Evolutionary conservation across 2,329 filamentous ascomycete genomes (phyloP).

Genomic region (Scorias spongiosa): DNA sequence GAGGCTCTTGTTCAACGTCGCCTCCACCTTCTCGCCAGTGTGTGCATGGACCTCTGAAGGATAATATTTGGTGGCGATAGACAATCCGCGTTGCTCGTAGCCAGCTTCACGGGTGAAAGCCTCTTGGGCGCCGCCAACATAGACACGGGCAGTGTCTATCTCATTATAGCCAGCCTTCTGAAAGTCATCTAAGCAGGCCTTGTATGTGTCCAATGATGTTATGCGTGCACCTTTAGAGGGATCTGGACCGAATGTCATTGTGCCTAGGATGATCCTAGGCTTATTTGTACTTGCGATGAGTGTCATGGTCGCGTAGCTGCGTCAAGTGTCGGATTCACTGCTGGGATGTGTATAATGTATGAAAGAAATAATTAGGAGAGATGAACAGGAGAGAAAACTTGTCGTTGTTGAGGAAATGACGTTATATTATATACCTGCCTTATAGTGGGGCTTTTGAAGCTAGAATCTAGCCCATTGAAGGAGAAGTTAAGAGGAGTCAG

Average conservation of each 20-base stretch:
- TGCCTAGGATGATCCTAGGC: conserved; percentile 53
- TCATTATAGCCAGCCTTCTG: conserved; percentile 71
- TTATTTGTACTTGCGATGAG: conserved; percentile 32
- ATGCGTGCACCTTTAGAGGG: conserved; percentile 48
- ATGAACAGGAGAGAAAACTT: no score
- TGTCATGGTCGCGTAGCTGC: conserved; percentile 17
- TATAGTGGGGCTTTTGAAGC: no score
- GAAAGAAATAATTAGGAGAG: no score
- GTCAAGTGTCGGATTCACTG: no score
- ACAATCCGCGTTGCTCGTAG: conserved; percentile 67
- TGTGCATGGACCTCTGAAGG: conserved; percentile 43
- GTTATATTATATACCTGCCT: no score
- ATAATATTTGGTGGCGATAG: conserved; percentile 66
- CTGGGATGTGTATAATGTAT: no score
- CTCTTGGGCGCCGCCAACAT: conserved; percentile 60
- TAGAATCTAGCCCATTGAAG: no score
- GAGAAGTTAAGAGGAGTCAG: no score
- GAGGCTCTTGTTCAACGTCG: conserved; percentile 51
- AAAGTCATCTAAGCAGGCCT: conserved; percentile 56
- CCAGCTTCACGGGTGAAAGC: conserved; percentile 57
- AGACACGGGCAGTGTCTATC: conserved; percentile 67
- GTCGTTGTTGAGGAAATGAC: no score
- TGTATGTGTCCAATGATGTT: conserved; percentile 54
- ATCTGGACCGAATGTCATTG: conserved; percentile 42
- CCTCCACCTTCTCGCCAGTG: conserved; percentile 45